These are phyloP conservation scores for Trametes meyenii DNA, from an alignment of 768 basidiomycete species.

Conservation along the genomic window DNA sequence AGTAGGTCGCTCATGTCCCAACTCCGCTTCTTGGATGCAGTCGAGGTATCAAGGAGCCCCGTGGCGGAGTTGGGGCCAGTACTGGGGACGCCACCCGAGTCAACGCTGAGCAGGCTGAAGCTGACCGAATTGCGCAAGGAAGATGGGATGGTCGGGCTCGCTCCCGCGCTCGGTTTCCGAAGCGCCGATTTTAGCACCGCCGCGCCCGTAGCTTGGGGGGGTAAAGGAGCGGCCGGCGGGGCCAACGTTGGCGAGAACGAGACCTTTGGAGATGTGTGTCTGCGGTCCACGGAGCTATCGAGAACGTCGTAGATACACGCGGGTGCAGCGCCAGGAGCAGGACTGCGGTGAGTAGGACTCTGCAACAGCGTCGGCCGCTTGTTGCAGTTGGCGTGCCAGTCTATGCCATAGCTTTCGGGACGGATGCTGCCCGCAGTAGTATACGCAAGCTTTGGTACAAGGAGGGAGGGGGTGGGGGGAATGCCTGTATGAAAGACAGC, in stretches of 20 bases:
- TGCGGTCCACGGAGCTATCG: background rate
- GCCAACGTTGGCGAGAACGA: slow-evolving; percentile 7
- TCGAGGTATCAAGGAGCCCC: background rate
- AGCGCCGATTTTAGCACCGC: slow-evolving; percentile 6
- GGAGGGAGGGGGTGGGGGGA: slow-evolving; percentile 5
- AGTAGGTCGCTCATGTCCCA: slow-evolving; percentile 31
- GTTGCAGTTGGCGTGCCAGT: slow-evolving; percentile 9
- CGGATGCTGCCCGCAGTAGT: background rate
- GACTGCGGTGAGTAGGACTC: slow-evolving; percentile 14
- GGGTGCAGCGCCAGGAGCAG: background rate
- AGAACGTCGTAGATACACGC: slow-evolving; percentile 4
- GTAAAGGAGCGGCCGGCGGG: background rate
- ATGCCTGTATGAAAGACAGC: slow-evolving; percentile 13
- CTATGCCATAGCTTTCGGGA: slow-evolving; percentile 14
- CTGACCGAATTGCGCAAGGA: slow-evolving; percentile 22
- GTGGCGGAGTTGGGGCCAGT: slow-evolving; percentile 1
- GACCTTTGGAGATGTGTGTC: slow-evolving; percentile 10
- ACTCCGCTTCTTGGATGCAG: slow-evolving; percentile 1
- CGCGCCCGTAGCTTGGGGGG: background rate
- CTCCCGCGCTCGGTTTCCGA: slow-evolving; percentile 1
- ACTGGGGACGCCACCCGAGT: background rate
- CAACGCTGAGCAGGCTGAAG: slow-evolving; percentile 10
- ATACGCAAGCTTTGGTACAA: slow-evolving; percentile 18
- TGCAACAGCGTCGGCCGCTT: background rate
- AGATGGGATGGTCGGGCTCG: slow-evolving; percentile 16